These are phyloP conservation scores for Capsicum chinense DNA, from an alignment of 257 asterid species.

Conservation along the genomic window DNA sequence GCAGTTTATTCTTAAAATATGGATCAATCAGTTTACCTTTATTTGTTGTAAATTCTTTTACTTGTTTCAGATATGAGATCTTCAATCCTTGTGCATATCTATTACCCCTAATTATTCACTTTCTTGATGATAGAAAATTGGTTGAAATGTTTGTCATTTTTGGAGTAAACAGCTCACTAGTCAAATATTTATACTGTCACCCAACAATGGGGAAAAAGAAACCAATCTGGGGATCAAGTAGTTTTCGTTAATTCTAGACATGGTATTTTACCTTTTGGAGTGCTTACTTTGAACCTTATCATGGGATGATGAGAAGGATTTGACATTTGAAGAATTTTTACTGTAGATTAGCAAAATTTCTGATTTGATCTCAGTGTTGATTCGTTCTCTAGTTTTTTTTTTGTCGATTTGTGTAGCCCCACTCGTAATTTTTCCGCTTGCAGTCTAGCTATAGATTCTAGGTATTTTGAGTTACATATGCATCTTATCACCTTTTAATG, in stretches of 20 bases:
- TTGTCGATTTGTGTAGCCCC: not conserved
- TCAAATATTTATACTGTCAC: not conserved
- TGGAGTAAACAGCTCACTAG: not conserved
- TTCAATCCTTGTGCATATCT: not conserved
- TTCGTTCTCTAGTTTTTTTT: not conserved
- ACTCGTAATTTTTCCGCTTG: not conserved
- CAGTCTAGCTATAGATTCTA: not conserved
- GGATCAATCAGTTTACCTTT: constrained; percentile 8
- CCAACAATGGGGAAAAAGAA: not conserved
- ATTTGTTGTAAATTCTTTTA: not conserved
- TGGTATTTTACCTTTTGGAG: not conserved
- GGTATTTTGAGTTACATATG: not conserved
- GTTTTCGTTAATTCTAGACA: not conserved
- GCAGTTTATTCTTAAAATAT: not conserved
- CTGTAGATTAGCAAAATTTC: not conserved
- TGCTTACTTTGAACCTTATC: constrained; percentile 2
- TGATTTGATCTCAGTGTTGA: not conserved
- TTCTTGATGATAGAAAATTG: not conserved
- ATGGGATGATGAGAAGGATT: not conserved
- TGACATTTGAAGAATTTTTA: not conserved
- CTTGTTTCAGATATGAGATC: not conserved
- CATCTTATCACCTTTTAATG: not conserved
- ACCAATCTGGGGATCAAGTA: not conserved
- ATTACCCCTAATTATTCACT: not conserved
- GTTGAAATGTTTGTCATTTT: not conserved